Evolutionary conservation across 139 green algal species (phyloP), one percentile per base, ranked within the genome.

Genomic region (Tetraselmis chui): DNA sequence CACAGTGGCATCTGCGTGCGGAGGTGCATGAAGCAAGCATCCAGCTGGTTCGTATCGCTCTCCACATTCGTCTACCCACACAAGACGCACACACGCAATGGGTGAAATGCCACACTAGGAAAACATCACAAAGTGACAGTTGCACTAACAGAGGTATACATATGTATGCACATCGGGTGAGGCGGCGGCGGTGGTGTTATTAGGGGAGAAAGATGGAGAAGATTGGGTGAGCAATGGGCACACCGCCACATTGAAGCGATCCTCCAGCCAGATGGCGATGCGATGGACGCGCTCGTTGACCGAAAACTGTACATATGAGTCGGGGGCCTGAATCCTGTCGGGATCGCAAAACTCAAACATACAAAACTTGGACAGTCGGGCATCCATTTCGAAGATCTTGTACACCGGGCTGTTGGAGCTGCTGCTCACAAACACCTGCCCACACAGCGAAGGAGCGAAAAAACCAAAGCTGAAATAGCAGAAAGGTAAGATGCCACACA

Each of bases 301-400:
- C 1, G 32, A 28, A 79, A 90, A 92, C 0, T 79, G 81, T 32
- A 93, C 88, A 31, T 23, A 86, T 1, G 87, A 91, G 0, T 77
- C 30, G 0, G 88, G 84, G 58, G 86, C 77, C 27, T 77, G 45
- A 5, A 88, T 23, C 0, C 59, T n/a, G 76, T 74, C 76, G 2
- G 27, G 31, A 28, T 91, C 87, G 67, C 88, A 80, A 24, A 76
- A 79, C 27, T 85, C 89, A 79, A 94, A 96, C 88, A 94, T 92
- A n/a, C 84, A 75, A 81, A 93, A 96, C 82, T 92, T 93, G 45
- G 90, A 87, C 58, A 96, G 84, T 74, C 88, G 85, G n/a, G 91
- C 88, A 31, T 95, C 88, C 32, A 92, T 81, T 78, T 96, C 91
- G 83, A 95, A 93, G 1, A 94, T 88, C 59, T 95, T 89, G 82